These are phyloP conservation scores for Rhodocollybia butyracea DNA, from an alignment of 768 basidiomycete species.

Conservation along the genomic window DNA sequence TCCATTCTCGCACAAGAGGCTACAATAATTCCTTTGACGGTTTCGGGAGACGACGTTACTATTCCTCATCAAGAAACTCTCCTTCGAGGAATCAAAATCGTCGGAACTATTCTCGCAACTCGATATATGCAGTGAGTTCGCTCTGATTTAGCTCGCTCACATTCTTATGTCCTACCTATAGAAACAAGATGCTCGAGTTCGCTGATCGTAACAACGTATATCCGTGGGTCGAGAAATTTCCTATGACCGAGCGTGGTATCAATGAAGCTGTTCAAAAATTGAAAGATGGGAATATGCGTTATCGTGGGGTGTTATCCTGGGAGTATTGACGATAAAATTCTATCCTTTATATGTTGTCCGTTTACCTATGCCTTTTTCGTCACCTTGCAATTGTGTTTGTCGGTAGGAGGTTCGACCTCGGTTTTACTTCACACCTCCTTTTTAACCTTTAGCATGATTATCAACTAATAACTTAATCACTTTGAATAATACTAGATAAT, in stretches of 20 bases:
- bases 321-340: no score
- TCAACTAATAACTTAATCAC: no score
- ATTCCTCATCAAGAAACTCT: conserved; percentile 20
- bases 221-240: conserved; percentile 25
- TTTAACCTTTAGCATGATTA: no score
- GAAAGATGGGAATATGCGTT: conserved; percentile 23
- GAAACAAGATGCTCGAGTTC: conserved; percentile 28
- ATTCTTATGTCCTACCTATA: neutral
- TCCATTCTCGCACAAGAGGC: conserved; percentile 22
- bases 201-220: conserved; percentile 23
- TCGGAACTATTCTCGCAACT: conserved; percentile 2
- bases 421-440: no score
- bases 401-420: no score
- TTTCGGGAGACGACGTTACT: conserved; percentile 17
- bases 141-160: neutral
- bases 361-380: no score
- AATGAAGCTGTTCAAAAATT: conserved; percentile 23
- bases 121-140: conserved; percentile 1
- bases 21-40: conserved; percentile 22
- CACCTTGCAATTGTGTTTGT: no score
- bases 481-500: no score
- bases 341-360: no score
- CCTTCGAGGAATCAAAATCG: conserved; percentile 14
- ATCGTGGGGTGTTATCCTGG: conserved; percentile 25
- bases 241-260: conserved; percentile 25